phyloP scores from a whole-genome alignment of 306 rosid species.

The Dryas drummondii region DNA sequence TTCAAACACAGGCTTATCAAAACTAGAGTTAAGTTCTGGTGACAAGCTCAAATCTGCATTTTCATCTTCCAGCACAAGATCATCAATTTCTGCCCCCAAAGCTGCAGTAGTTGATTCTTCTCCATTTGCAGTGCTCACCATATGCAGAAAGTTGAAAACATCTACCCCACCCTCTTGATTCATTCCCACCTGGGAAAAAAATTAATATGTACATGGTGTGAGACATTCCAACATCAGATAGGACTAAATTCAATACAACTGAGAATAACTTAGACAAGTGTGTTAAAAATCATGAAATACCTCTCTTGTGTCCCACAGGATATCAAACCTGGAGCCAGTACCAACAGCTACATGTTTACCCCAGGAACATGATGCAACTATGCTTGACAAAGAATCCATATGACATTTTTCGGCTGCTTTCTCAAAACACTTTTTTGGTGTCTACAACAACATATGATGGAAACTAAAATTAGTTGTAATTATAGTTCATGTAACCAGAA shows the following conservation, averaged over 20 bases:
- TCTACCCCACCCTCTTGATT: conserved; percentile 59
- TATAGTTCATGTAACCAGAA: conserved; percentile 11
- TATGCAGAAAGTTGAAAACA: conserved; percentile 67
- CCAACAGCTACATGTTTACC: conserved; percentile 92
- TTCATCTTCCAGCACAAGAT: conserved; percentile 56
- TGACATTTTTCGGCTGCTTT: conserved; percentile 90
- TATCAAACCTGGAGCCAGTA: conserved; percentile 85
- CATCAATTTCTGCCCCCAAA: conserved; percentile 76
- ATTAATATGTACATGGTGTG: conserved; percentile 10
- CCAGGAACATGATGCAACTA: conserved; percentile 97
- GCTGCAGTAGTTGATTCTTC: conserved; percentile 62
- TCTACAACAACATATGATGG: conserved; percentile 44
- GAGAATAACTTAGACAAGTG: not conserved
- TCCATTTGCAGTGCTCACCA: conserved; percentile 52
- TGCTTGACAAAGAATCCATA: conserved; percentile 68
- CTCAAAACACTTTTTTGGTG: conserved; percentile 89
- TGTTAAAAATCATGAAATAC: conserved; percentile 33
- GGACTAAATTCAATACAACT: conserved; percentile 14
- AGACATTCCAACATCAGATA: conserved; percentile 13
- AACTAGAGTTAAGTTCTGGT: conserved; percentile 52
- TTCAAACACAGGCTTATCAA: conserved; percentile 71
- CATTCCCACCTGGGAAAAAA: conserved; percentile 49
- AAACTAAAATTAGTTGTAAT: conserved; percentile 19
- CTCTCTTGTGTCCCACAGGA: conserved; percentile 75
- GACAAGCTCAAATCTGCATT: conserved; percentile 46